Evolutionary conservation across 106 monocot genomes (phyloP), one percentile per base, ranked within the genome.

Genomic region (Acorus gramineus): DNA sequence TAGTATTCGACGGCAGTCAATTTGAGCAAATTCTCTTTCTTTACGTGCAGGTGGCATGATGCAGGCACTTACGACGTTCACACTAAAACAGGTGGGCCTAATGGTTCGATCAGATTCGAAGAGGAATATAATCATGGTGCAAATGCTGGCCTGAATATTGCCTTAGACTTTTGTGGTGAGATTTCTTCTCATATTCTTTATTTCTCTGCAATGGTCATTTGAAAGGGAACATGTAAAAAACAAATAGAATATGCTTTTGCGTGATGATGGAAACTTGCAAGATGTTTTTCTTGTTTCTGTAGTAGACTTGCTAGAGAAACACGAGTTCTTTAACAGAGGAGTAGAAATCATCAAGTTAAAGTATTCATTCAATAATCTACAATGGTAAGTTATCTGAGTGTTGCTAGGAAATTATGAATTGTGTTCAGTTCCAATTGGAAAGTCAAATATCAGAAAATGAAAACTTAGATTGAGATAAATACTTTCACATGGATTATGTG

Each of bases 121-220:
- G 85, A 89, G 69, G 89, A 89, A 66, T 77, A 75, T 46, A 73
- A 7, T 50, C 89, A 89, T 61, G 81, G 76, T 59, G 65, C 89
- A 53, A 89, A 89, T 74, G 81, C 85, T 70, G 89, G 89, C 56
- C 57, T 89, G 65, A 82, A 85, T 67, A 85, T 82, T 71, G 85
- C 89, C 55, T 66, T 85, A 48, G 75, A 81, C 62, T 69, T 81
- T 59, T 76, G 66, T 66, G 81, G 78, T 78, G 66, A 56, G 68
- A 7, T 71, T 47, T 12, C 62, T 42, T 3, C 50, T 56, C 55
- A 6, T 47, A 46, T 11, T 5, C 45, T 56, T 47, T 28, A 47
- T 53, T 28, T 28, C 28, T 28, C 28, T 28, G 28, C 28, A 28
- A 28, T 28, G 28, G 28, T 1, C 28, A 28, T 28, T 28, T 28